Conservation (phyloP, 257 asterid species). For the Echium plantagineum region DNA sequence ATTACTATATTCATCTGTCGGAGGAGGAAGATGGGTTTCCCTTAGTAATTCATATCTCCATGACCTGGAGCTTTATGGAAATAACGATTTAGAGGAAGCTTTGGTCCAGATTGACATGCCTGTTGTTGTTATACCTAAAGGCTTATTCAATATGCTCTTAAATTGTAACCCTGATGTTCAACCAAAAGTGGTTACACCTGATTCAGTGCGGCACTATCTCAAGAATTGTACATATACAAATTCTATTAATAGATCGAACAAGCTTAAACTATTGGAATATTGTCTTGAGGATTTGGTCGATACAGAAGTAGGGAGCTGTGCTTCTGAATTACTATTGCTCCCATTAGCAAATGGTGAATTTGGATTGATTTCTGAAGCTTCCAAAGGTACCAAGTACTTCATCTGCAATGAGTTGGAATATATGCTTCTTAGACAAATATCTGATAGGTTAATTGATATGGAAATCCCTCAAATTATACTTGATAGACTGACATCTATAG, state of each 20-base stretch:
- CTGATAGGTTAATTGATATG: conserved; percentile 60
- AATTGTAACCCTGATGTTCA: conserved; percentile 36
- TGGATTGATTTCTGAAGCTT: conserved; percentile 50
- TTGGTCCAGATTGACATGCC: conserved; percentile 89
- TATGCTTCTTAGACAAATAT: conserved; percentile 52
- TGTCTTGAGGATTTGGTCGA: conserved; percentile 91
- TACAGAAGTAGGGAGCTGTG: conserved; percentile 56
- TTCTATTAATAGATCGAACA: conserved; percentile 38
- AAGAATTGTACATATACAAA: conserved; percentile 33
- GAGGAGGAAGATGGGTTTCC: conserved; percentile 79
- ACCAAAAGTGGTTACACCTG: conserved; percentile 70
- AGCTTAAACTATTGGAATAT: conserved; percentile 70
- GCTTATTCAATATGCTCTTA: conserved; percentile 54
- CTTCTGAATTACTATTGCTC: conserved; percentile 54
- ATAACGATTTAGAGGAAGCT: conserved; percentile 51
- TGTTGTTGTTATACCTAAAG: conserved; percentile 62
- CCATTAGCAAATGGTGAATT: conserved; percentile 88
- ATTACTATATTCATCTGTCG: conserved; percentile 54
- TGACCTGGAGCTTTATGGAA: conserved; percentile 41
- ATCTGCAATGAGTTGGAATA: conserved; percentile 76
- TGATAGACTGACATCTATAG: conserved; percentile 56
- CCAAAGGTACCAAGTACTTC: conserved; percentile 49
- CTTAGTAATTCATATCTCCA: conserved; percentile 69
- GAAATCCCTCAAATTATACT: conserved; percentile 47
- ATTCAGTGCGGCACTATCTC: conserved; percentile 66